Base-by-base conservation (phyloP, 257 asterid species). In the Salvia splendens region DNA sequence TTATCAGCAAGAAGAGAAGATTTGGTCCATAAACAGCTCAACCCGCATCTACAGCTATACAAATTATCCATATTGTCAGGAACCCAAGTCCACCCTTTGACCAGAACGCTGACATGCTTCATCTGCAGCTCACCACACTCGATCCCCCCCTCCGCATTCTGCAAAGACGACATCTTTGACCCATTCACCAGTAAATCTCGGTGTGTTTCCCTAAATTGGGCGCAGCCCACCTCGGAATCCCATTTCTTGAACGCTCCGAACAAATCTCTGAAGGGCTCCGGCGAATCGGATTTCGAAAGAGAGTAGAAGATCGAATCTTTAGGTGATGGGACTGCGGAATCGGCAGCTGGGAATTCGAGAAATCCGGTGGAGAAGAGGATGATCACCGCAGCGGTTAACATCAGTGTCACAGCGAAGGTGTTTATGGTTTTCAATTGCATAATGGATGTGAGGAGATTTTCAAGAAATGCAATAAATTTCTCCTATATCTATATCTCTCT, bases 31-130 rank as follows among this genome's bases (percentile, higher is more conserved):
- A 94, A 88, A 64, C 99, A 94, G 80, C 87, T 88, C 85, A 94
- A 64, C 83, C 97, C 99, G 87, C 99, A 94, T 64, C 95, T 79
- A 72, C 99, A 94, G 76, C 87, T 81, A 67, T 91, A 91, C 83
- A 94, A 77, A 85, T 87, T 91, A 71, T 94, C 97, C 89, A 94
- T 58, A 80, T 86, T 84, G 84, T 94, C 99, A 75, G 99, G 99
- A 73, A 94, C 85, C 99, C 99, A 94, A 84, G 97, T 94, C 97
- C 97, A 94, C 72, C 87, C 88, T 83, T 91, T 94, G 42, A 94
- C 96, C 79, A 94, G 67, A 73, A 94, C 79, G 73, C 85, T 83
- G 35, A 87, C 97, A 83, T 91, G 95, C 51, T 83, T 76, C 96
- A 90, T 86, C 82, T 80, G 83, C 80, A 94, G 71, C 80, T 69